Conservation (phyloP, 139 green algal species). For the Chlamydomonas sphaeroides region DNA sequence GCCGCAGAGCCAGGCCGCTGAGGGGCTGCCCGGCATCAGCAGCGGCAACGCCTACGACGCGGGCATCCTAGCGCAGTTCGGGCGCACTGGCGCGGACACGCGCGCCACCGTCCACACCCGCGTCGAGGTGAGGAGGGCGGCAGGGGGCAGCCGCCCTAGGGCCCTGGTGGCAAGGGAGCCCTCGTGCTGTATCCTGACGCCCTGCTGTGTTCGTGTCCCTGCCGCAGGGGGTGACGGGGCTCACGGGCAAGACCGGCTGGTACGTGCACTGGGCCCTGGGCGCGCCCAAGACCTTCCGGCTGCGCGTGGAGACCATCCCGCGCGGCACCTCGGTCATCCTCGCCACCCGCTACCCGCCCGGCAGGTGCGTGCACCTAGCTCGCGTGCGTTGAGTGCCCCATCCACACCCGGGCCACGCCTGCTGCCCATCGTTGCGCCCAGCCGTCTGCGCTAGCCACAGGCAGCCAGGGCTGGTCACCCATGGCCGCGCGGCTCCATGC, state of each 20-base stretch:
- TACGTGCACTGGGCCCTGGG: conserved; percentile 5
- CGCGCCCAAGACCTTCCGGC: not conserved
- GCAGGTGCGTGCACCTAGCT: conserved; percentile 37
- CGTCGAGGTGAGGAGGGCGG: not conserved
- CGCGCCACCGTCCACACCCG: not conserved
- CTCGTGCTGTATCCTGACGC: not conserved
- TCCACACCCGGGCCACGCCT: too few species aligned
- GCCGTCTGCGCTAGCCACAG: too few species aligned
- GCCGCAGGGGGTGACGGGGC: not conserved
- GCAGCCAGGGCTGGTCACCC: too few species aligned
- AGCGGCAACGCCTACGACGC: not conserved
- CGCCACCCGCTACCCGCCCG: conserved; percentile 54
- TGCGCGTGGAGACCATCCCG: conserved; percentile 40
- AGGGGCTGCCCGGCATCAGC: not conserved
- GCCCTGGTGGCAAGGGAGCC: too few species aligned
- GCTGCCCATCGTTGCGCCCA: too few species aligned
- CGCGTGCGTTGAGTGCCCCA: too few species aligned
- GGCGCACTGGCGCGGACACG: not conserved
- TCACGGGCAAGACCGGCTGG: not conserved
- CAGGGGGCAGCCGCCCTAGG: not conserved
- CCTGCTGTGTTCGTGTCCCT: not conserved
- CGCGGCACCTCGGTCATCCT: conserved; percentile 48
- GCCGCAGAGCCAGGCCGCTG: too few species aligned
- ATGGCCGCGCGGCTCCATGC: too few species aligned
- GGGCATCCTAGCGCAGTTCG: not conserved